phyloP scores from a whole-genome alignment of 495 filamentous ascomycete species.

The Podospora appendiculata region DNA sequence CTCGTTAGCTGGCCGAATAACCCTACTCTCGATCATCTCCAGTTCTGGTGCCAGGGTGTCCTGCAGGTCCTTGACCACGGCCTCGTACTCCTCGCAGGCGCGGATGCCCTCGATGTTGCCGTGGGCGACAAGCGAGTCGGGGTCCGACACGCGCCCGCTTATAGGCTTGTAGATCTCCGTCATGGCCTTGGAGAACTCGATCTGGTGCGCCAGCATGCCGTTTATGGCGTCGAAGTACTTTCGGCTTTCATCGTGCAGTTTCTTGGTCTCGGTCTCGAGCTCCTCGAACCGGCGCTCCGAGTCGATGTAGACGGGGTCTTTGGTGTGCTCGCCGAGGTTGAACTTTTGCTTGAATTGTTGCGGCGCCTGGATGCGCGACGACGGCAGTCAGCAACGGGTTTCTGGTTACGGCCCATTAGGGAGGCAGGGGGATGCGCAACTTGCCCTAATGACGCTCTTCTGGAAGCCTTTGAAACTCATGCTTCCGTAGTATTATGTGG shows the following conservation, averaged over 20 bases:
- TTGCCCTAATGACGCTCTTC: conserved; percentile 76
- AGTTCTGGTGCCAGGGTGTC: conserved; percentile 83
- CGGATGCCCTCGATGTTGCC: conserved; percentile 92
- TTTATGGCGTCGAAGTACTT: conserved; percentile 98
- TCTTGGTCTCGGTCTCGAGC: conserved; percentile 92
- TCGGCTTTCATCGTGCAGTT: conserved; percentile 87
- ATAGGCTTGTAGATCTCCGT: conserved; percentile 98
- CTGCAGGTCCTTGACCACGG: conserved; percentile 82
- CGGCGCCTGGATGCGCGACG: conserved; percentile 54
- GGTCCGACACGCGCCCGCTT: conserved; percentile 90
- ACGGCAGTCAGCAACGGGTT: background rate
- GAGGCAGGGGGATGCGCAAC: conserved; percentile 16
- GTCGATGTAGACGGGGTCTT: conserved; percentile 91
- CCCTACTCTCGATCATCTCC: conserved; percentile 91
- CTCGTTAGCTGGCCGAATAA: conserved; percentile 92
- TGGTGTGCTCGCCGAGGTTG: conserved; percentile 88
- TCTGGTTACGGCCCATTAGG: background rate
- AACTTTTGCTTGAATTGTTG: conserved; percentile 87
- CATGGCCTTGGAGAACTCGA: conserved; percentile 94
- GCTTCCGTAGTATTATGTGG: conserved; percentile 6
- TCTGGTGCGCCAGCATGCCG: conserved; percentile 95
- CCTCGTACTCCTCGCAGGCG: conserved; percentile 95
- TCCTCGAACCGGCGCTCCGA: conserved; percentile 91
- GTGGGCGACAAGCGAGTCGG: conserved; percentile 67
- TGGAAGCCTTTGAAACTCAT: conserved; percentile 98